Percentiles rank a stretch among this genome's conserved stretches.
Conservation (phyloP, 2,329 filamentous ascomycete genomes). For the Penicillium paneum region DNA sequence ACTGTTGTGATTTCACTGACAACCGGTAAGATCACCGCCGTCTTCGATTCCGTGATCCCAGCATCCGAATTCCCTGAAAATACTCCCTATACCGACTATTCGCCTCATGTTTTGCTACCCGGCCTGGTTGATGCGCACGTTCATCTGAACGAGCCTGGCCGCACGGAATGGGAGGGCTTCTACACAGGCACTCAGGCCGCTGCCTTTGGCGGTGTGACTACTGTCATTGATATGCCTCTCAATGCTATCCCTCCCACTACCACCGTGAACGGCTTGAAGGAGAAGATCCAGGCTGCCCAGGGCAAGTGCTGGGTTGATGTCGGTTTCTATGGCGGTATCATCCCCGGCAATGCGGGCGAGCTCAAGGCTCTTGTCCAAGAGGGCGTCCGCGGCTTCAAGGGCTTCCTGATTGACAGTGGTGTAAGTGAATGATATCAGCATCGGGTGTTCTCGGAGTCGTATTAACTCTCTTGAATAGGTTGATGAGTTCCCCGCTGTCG, state of each 20-base stretch:
- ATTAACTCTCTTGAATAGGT: slow-evolving; percentile 54
- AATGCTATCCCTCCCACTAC: slow-evolving; percentile 97
- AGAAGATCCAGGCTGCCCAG: slow-evolving; percentile 78
- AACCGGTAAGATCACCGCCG: slow-evolving; percentile 79
- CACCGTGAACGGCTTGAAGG: slow-evolving; percentile 73
- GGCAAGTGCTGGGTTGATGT: slow-evolving; percentile 98
- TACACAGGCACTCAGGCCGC: slow-evolving; percentile 90
- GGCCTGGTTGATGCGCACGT: slow-evolving; percentile 96
- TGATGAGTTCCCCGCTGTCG: slow-evolving; percentile 93
- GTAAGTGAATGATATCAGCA: slow-evolving; percentile 52
- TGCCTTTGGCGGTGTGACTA: slow-evolving; percentile 93
- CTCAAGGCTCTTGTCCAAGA: slow-evolving; percentile 75
- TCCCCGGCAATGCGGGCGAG: slow-evolving; percentile 82
- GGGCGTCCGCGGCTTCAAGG: slow-evolving; percentile 94
- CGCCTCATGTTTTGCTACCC: slow-evolving; percentile 78
- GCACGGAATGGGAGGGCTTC: slow-evolving; percentile 98
- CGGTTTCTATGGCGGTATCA: slow-evolving; percentile 94
- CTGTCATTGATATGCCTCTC: slow-evolving; percentile 94
- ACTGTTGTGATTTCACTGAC: slow-evolving; percentile 74
- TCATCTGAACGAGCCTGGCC: slow-evolving; percentile 92
- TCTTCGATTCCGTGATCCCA: slow-evolving; percentile 72
- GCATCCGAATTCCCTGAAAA: slow-evolving; percentile 68
- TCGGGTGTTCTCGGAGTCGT: neutral
- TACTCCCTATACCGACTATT: slow-evolving; percentile 76
- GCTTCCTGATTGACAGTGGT: slow-evolving; percentile 94